Base-by-base conservation (phyloP, 306 rosid genomes). In the Sicyos baderoa region DNA sequence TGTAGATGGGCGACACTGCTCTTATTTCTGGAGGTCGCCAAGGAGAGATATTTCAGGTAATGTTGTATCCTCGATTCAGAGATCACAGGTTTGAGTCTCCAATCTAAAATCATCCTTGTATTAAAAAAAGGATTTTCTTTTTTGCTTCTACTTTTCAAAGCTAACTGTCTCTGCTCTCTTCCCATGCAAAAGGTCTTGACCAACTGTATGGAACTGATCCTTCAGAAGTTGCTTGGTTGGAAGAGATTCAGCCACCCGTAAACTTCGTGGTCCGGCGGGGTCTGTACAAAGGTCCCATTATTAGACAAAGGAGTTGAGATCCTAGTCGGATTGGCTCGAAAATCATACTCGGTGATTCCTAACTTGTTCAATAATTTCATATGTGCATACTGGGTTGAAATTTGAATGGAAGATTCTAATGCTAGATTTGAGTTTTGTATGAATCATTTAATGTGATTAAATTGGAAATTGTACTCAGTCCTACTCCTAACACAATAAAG, bases 1-100 rank as follows among this genome's bases (percentile, higher is more conserved):
- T 0, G 93, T 86, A 64, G 73, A 84, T 21, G 93, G 81, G 45
- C 82, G 98, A 27, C 89, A 92, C 78, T 92, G 98, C 86, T 77
- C 86, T 69, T 92, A 92, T 85, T 92, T 86, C 82, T 84, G 90
- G 27, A 71, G 72, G 78, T 85, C 96, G 44, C 84, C 77, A 6
- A 76, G 76, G 72, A 83, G 5, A 72, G 89, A 92, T 54, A 83
- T 89, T 66, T 88, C 87, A 56, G 89, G 98, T 92, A 86, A 6
- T 27, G 4, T 58, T 58, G 45, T 40, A 40, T 40, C 11, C 11
- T 40, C 2, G 45, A 40, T 40, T 7, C 1, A 40, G 45, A 40
- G 11, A 12, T 40, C 42, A 8, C 42, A 35, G 7, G 42, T 35
- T 35, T 35, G 42, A 4, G 8, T 35, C 42, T 1, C 42, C 8